Conservation (phyloP, 345 rosid species). For the Lepidium aucheri region DNA sequence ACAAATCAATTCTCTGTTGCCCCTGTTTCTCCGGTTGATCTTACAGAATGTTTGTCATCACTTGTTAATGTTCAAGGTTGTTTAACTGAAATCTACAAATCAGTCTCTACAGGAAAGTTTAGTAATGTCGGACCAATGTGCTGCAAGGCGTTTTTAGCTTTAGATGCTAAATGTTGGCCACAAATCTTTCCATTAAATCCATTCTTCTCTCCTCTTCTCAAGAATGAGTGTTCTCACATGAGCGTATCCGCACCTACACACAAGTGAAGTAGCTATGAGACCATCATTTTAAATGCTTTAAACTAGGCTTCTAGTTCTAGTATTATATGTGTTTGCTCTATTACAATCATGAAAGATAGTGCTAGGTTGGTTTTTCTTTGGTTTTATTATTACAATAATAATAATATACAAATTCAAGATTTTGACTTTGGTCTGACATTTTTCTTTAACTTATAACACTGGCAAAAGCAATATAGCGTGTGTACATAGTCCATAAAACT, state of each 20-base stretch:
- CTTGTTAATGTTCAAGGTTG: neutral
- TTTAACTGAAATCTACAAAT: neutral
- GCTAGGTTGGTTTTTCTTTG: neutral
- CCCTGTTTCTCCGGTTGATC: neutral
- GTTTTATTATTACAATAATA: neutral
- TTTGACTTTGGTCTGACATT: neutral
- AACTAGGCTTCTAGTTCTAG: too few species aligned
- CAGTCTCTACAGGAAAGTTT: neutral
- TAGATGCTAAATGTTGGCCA: neutral
- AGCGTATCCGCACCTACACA: neutral
- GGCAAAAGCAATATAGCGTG: too few species aligned
- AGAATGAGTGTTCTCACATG: neutral
- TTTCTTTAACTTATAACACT: too few species aligned
- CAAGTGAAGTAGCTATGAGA: too few species aligned
- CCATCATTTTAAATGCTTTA: too few species aligned
- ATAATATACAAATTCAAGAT: neutral
- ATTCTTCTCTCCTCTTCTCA: neutral
- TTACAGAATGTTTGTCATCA: neutral
- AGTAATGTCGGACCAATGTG: neutral
- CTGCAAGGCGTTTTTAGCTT: neutral
- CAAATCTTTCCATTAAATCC: neutral
- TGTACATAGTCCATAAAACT: neutral
- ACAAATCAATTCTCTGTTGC: too few species aligned
- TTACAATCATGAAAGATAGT: too few species aligned
- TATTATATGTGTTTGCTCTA: too few species aligned